phyloP scores from a whole-genome alignment of 371 early-diverging fungal genomes.

The Zopfochytrium polystomum region DNA sequence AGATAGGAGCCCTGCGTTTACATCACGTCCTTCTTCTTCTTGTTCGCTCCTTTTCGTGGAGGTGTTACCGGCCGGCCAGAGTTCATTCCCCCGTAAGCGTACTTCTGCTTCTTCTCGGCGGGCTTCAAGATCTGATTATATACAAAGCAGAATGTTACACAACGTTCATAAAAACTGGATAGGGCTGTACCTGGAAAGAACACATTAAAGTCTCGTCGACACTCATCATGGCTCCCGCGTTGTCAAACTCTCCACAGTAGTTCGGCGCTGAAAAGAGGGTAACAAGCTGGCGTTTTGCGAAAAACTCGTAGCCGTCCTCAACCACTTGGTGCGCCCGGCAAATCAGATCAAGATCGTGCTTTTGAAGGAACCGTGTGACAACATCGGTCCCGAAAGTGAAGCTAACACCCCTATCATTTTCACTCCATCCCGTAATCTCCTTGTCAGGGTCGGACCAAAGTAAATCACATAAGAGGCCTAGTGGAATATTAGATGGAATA shows the following conservation, averaged over 20 bases:
- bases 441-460: slow-evolving; percentile 97
- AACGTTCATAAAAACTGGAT: background rate
- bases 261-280: slow-evolving; percentile 95
- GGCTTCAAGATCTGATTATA: slow-evolving; percentile 67
- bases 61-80: slow-evolving; percentile 59
- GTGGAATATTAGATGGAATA: background rate
- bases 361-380: slow-evolving; percentile 83
- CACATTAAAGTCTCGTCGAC: slow-evolving; percentile 90
- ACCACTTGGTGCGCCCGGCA: slow-evolving; percentile 96
- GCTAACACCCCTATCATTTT: slow-evolving; percentile 89
- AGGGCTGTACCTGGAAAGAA: slow-evolving; percentile 43
- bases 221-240: slow-evolving; percentile 97
- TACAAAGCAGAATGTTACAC: background rate
- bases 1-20: background rate
- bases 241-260: slow-evolving; percentile 95
- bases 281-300: slow-evolving; percentile 87
- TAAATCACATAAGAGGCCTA: slow-evolving; percentile 87
- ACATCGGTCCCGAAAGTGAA: slow-evolving; percentile 87
- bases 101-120: slow-evolving; percentile 75
- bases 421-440: slow-evolving; percentile 80
- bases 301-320: slow-evolving; percentile 95
- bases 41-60: slow-evolving; percentile 58
- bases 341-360: slow-evolving; percentile 88
- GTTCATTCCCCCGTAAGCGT: slow-evolving; percentile 53
- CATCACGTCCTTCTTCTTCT: slow-evolving; percentile 42